These are phyloP conservation scores for Eleusine coracana DNA, from an alignment of 176 grass and related monocot species.

Conservation along the genomic window DNA sequence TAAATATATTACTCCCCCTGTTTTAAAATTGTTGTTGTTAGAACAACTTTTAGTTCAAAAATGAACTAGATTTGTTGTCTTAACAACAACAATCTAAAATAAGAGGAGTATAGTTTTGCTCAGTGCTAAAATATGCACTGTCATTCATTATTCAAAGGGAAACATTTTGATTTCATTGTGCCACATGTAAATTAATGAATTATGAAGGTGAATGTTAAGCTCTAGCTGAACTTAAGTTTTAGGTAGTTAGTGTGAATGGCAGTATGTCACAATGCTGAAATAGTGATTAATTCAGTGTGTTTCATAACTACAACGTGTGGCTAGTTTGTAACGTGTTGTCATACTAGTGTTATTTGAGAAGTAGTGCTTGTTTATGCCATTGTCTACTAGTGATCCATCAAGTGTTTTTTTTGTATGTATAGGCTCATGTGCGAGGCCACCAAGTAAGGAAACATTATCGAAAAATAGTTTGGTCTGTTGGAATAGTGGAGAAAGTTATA, in stretches of 20 bases:
- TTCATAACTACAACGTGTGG: neutral
- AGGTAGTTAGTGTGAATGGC: neutral
- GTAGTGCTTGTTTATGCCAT: neutral
- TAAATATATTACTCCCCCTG: neutral
- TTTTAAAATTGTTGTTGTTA: no score
- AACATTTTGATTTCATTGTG: constrained; percentile 8
- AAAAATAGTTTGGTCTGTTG: constrained; percentile 76
- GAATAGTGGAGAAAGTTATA: constrained; percentile 78
- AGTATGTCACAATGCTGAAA: neutral
- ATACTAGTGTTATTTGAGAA: neutral
- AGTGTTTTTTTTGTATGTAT: constrained; percentile 32
- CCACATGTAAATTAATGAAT: constrained; percentile 24
- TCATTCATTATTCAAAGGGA: neutral
- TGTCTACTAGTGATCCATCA: neutral
- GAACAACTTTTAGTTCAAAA: no score
- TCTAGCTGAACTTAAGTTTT: constrained; percentile 5
- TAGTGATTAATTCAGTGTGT: constrained; percentile 15
- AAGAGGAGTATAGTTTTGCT: no score
- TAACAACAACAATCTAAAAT: no score
- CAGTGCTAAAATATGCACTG: neutral
- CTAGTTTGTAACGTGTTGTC: neutral
- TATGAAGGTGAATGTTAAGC: neutral
- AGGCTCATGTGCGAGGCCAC: constrained; percentile 88
- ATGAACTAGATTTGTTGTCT: no score
- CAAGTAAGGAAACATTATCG: constrained; percentile 78